Evolutionary conservation across 805 yeast genomes (phyloP), one percentile per base, ranked within the genome.

Genomic region (Candida oleophila): DNA sequence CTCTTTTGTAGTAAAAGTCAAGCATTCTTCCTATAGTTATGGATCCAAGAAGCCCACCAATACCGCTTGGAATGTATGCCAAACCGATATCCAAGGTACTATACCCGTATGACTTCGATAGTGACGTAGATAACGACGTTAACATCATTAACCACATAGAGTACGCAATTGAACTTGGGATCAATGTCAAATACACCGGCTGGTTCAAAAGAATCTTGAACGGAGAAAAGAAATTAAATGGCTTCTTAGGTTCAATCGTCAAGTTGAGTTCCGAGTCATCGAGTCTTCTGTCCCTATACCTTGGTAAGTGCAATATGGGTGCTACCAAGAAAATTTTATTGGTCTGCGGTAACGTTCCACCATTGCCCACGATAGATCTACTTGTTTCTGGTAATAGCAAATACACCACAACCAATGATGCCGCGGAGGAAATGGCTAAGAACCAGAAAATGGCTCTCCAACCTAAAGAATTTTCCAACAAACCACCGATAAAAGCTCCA

Each of bases 381-480:
- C 77, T 78, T 0, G 96, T 89, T 55, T 89, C 96, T 1, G 96
- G 95, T 11, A 89, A 59, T 2, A 59, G 21, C 3, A 62, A 15
- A 4, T 49, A 42, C 16, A 34, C 44, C 2, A 74, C 48, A 5
- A 75, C 22, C 3, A 72, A 48, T 11, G 77, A 65, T 2, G 62
- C 43, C 3, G 82, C 83, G 22, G 83, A 76, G 4, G 83, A 78
- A 19, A 85, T 80, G 1, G 85, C 80, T 42, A 86, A 64, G 49
- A 87, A 84, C 83, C 89, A 84, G 54, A 85, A 85, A 11, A 83
- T 76, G 0, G 89, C 81, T 50, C 89, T 71, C 96, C 96, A 89
- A 15, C 53, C 56, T 52, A 60, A 65, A 9, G 57, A 42, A 21
- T 55, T 33, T 4, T 57, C 53, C 16, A 65, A 41, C 18, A 77